Conservation (phyloP, 305 asterid genomes). For the Fraxinus velutina region DNA sequence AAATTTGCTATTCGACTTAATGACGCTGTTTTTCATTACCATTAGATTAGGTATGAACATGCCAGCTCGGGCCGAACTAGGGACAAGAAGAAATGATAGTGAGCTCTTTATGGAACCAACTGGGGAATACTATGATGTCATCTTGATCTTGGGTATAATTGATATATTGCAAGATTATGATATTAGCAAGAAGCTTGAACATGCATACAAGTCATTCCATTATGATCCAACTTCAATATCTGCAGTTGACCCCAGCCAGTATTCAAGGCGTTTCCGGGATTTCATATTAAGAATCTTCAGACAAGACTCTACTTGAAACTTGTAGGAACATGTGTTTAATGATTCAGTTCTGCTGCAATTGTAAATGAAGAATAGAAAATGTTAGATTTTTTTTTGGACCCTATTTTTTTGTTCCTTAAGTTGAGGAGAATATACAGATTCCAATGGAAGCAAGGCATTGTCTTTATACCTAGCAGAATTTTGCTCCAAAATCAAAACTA, state of each 20-base stretch:
- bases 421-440: constrained; percentile 4
- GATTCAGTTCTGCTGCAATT: neutral
- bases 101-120: constrained; percentile 77
- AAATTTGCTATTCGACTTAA: neutral
- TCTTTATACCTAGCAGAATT: neutral
- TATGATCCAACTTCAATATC: constrained; percentile 81
- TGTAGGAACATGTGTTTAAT: neutral
- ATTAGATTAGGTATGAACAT: constrained; percentile 58
- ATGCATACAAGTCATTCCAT: constrained; percentile 88
- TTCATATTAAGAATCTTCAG: constrained; percentile 70
- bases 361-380: constrained; percentile 15
- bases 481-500: neutral
- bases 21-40: neutral
- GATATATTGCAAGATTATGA: constrained; percentile 90
- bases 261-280: constrained; percentile 81
- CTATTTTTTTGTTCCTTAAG: constrained; percentile 12
- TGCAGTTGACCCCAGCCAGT: constrained; percentile 88
- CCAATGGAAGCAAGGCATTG: neutral
- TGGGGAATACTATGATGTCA: constrained; percentile 73
- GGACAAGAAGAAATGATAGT: constrained; percentile 44
- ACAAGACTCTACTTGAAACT: constrained; percentile 38
- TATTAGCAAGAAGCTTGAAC: constrained; percentile 96
- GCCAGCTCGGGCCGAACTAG: constrained; percentile 75
- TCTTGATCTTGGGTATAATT: constrained; percentile 76
- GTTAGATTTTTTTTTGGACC: neutral